Evolutionary conservation across 345 rosid genomes (phyloP), one percentile per base, ranked within the genome.

Genomic region (Eucalyptus dawsonii): DNA sequence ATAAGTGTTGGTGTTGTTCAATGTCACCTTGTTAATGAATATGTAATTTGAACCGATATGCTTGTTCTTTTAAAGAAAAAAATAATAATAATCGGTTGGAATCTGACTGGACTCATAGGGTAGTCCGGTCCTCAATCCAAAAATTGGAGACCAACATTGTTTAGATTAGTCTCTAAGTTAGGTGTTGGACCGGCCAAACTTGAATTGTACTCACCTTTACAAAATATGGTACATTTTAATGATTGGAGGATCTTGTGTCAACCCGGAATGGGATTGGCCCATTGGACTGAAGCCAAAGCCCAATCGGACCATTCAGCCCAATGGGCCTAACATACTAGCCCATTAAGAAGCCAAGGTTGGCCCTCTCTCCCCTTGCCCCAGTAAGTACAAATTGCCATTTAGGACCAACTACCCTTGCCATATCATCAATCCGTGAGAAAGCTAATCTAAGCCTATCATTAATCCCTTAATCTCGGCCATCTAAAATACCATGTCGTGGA

Each of bases 41-140:
- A 53, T 53, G 24, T 53, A 53, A 19, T 53, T 53, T 53, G 10
- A 19, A 19, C 0, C 2, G 2, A 0, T 53, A 53, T 53, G 24
- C 10, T 53, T 53, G 24, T 53, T 53, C 24, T 53, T 19, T 53
- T 53, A 53, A 7, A 53, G 58, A 53, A 53, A 53, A 53, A 16
- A 51, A 51, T 6, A 16, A 53, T 0, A 53, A 17, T 3, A 53
- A 19, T 19, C 0, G 10, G 1, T 53, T 3, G 58, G 24, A 53
- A 53, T 53, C 1, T 0, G 0, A 53, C 2, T 19, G 1, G 58
- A 53, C 58, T 53, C 24, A 53, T 53, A 53, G 5, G 58, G 58
- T 0, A 53, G 1, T 53, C 5, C 5, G 2, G 0, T 19, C 58
- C 58, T 53, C 11, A 19, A 53, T 19, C 58, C 24, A 1, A 53